These are phyloP conservation scores for Fusarium sp. DNA, from an alignment of 2,329 filamentous ascomycete genomes.

Conservation along the genomic window DNA sequence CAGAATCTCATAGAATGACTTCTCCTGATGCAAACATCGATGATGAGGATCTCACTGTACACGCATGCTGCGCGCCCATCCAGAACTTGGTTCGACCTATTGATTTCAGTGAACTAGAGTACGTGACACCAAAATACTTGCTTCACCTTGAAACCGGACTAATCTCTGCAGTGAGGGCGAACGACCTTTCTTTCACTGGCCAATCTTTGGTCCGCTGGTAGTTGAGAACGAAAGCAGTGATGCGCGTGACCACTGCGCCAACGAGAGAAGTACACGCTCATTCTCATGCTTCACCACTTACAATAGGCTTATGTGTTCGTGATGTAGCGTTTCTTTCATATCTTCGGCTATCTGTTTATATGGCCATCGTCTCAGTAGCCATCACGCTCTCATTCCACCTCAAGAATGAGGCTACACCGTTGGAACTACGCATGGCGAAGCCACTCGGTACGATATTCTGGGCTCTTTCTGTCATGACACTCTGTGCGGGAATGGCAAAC, in stretches of 20 bases:
- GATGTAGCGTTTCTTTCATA: constrained; percentile 82
- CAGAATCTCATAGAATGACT: constrained; percentile 20
- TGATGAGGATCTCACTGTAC: constrained; percentile 50
- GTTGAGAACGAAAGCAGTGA: constrained; percentile 81
- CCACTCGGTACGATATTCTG: constrained; percentile 92
- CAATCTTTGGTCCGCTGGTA: constrained; percentile 73
- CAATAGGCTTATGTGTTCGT: not conserved
- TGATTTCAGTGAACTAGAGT: constrained; percentile 57
- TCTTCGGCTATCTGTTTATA: constrained; percentile 88
- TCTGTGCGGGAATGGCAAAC: constrained; percentile 82
- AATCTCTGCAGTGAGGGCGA: constrained; percentile 1
- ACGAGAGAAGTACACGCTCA: constrained; percentile 71
- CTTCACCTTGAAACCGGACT: not conserved
- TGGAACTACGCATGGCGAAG: constrained; percentile 81
- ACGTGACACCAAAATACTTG: constrained; percentile 7
- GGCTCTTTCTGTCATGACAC: constrained; percentile 79
- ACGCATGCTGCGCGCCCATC: constrained; percentile 55
- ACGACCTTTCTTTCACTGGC: constrained; percentile 51
- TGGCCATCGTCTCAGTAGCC: constrained; percentile 88
- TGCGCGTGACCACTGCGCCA: constrained; percentile 81
- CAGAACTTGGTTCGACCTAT: constrained; percentile 55
- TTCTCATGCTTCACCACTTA: not conserved
- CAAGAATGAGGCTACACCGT: constrained; percentile 72
- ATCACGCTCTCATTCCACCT: constrained; percentile 96
- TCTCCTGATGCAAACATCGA: constrained; percentile 38